These are phyloP conservation scores for Lecanosticta acicola DNA, from an alignment of 2,329 filamentous ascomycete genomes.

Conservation along the genomic window DNA sequence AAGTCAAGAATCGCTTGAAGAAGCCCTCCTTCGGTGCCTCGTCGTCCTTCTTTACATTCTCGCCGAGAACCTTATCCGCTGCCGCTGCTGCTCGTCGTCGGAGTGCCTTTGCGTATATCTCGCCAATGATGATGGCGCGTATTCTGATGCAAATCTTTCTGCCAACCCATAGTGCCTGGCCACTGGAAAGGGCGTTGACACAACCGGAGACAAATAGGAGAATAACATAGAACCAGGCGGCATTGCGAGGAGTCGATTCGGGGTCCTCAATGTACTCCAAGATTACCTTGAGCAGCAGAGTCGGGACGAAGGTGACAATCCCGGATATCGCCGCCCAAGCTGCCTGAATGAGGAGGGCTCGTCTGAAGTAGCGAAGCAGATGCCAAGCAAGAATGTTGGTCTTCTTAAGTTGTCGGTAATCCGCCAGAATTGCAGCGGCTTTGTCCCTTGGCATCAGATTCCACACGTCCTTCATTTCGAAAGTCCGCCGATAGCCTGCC, in stretches of 20 bases:
- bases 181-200: slow-evolving; percentile 74
- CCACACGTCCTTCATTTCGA: slow-evolving; percentile 85
- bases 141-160: slow-evolving; percentile 90
- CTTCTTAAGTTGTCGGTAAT: slow-evolving; percentile 81
- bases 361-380: slow-evolving; percentile 77
- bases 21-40: slow-evolving; percentile 39
- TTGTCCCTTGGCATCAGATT: slow-evolving; percentile 85
- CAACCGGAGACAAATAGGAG: slow-evolving; percentile 78
- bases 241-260: slow-evolving; percentile 67
- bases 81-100: slow-evolving; percentile 77
- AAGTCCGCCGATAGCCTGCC: slow-evolving; percentile 77
- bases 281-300: slow-evolving; percentile 82
- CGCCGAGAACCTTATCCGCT: slow-evolving; percentile 66
- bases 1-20: slow-evolving; percentile 45
- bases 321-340: slow-evolving; percentile 73
- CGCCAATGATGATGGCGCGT: slow-evolving; percentile 90
- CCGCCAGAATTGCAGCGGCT: slow-evolving; percentile 68
- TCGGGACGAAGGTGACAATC: slow-evolving; percentile 84
- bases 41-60: slow-evolving; percentile 37
- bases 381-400: slow-evolving; percentile 74
- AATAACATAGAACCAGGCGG: slow-evolving; percentile 93
- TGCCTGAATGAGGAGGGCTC: slow-evolving; percentile 68
- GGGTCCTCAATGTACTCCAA: slow-evolving; percentile 90
- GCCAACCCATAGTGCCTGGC: slow-evolving; percentile 85
- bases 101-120: slow-evolving; percentile 94